Base-by-base conservation (phyloP, 768 basidiomycete genomes). In the Calocera viscosa region DNA sequence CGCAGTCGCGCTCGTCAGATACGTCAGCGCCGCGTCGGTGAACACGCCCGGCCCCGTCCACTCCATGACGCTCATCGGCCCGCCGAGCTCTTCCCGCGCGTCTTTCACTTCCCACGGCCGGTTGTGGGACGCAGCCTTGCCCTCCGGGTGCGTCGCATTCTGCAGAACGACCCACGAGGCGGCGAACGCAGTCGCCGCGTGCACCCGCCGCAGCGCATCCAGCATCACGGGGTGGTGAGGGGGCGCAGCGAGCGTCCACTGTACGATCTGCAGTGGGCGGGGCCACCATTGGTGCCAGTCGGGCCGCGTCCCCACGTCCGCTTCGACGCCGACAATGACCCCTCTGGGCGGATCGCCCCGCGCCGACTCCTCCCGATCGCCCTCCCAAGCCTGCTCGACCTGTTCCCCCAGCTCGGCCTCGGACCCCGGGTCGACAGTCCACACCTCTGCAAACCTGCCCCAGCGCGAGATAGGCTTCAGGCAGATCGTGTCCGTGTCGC, bases 201-300 rank as follows among this genome's bases (percentile, higher is more conserved):
- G 68, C 65, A 81, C 73, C 1, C 78, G 75, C 2, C 77, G 72
- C 2, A 80, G 49, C 5, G 75, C 74, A 53, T 78, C 77, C 64
- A 81, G 70, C n/a, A 77, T 67, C 43, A 80, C 75, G 16, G 80
- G 80, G 66, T 81, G 80, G 35, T 69, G 70, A 14, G 77, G 78
- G 0, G 78, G 70, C 1, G 75, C 73, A 0, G 76, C 73, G 65
- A 81, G 73, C 1, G 79, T 80, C 80, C 80, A 81, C 69, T 81
- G 80, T 0, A 76, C 76, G 28, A 81, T 74, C 68, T 79, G 79
- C 0, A 81, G 72, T 67, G 79, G 76, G 0, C 72, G 70, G 0
- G 76, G 70, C 73, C 73, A 77, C 71, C 71, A 77, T 10, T 76
- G 70, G 63, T 75, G 70, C 80, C 80, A 81, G 69, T 80, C 79